Base-by-base conservation (phyloP, 768 basidiomycete genomes). In the Auriscalpium vulgare region DNA sequence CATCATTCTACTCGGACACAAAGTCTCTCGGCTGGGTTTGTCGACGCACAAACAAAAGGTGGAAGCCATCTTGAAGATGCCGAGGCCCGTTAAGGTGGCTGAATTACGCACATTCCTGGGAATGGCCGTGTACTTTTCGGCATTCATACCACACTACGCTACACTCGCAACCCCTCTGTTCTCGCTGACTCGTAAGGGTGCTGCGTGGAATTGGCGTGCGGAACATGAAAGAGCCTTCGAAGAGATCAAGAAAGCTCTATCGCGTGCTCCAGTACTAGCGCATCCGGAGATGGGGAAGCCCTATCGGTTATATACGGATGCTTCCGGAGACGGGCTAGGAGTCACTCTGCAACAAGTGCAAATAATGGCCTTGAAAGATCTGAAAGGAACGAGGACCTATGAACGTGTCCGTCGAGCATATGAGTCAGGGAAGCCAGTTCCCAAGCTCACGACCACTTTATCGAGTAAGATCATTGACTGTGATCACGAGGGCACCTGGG, bases 1-100 rank as follows among this genome's bases (percentile, higher is more conserved):
- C 0, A 58, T 75, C 0, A 46, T 71, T 0, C 59, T 75, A 1
- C 60, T 75, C 6, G 74, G 74, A 3, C 74, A 75, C 40, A 74
- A 73, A 50, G 72, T 75, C 0, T 76, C 72, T 0, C 48, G 64
- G 8, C 60, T 74, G 0, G 74, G 73, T 0, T 52, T 74, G 1
- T 72, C 70, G 0, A 74, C 70, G 0, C 68, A 74, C 55, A 56
- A 63, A 49, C 71, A 74, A 52, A 75, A 75, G 48, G 67, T 74
- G 0, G 59, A 67, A 7, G 71, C 72, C 0, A 73, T 75, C 19
- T 4, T 67, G 0, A 58, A 69, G 7, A 55, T 74, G 1, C 57
- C 38, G 2, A 37, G 44, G 5, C 66, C 66, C 0, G 6, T 11
- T 10, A 62, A 60, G 7, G 46, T 62, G 10, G 17, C 50, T 3